Evolutionary conservation across 495 filamentous ascomycete species (phyloP).

Genomic region (Rhizodiscina lignyota): DNA sequence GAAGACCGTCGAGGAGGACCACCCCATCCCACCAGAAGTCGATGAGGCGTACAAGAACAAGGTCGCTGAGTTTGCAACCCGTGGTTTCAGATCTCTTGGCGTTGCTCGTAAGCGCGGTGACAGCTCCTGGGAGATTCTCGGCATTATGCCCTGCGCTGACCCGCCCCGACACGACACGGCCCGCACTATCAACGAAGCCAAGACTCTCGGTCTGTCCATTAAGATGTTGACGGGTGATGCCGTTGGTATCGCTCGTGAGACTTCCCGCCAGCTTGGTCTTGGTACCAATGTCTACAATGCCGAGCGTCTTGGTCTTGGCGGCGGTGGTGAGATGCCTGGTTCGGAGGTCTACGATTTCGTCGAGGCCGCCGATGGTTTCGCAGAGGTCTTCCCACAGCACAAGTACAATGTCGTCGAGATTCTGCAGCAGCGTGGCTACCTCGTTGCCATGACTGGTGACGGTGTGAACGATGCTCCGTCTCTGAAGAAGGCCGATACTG

Average conservation of each 20-base stretch:
- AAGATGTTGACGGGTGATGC: slow-evolving; percentile 98
- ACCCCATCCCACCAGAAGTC: slow-evolving; percentile 53
- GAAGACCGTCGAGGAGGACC: slow-evolving; percentile 67
- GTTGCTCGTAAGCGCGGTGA: slow-evolving; percentile 72
- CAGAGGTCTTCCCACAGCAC: slow-evolving; percentile 93
- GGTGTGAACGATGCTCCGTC: slow-evolving; percentile 96
- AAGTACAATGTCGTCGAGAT: slow-evolving; percentile 97
- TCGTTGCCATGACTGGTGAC: slow-evolving; percentile 96
- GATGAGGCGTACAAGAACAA: slow-evolving; percentile 74
- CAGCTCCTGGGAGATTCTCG: slow-evolving; percentile 73
- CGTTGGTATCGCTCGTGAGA: slow-evolving; percentile 83
- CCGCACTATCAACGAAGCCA: slow-evolving; percentile 78
- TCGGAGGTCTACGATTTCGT: slow-evolving; percentile 90
- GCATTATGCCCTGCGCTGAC: slow-evolving; percentile 86
- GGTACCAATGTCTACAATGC: slow-evolving; percentile 92
- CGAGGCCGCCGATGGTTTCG: slow-evolving; percentile 87
- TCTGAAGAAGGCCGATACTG: slow-evolving; percentile 86
- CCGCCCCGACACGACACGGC: slow-evolving; percentile 84
- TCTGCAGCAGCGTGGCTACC: slow-evolving; percentile 88
- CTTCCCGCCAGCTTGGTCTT: slow-evolving; percentile 74
- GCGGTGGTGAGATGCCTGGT: slow-evolving; percentile 79
- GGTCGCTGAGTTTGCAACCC: slow-evolving; percentile 75
- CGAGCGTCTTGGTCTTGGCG: slow-evolving; percentile 67
- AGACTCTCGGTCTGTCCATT: slow-evolving; percentile 71
- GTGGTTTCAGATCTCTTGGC: slow-evolving; percentile 85